A percentile compares a stretch with the other conserved stretches of the same genome.
Evolutionary conservation across 2,329 filamentous ascomycete genomes (phyloP).

Genomic region (Aspergillus felis): DNA sequence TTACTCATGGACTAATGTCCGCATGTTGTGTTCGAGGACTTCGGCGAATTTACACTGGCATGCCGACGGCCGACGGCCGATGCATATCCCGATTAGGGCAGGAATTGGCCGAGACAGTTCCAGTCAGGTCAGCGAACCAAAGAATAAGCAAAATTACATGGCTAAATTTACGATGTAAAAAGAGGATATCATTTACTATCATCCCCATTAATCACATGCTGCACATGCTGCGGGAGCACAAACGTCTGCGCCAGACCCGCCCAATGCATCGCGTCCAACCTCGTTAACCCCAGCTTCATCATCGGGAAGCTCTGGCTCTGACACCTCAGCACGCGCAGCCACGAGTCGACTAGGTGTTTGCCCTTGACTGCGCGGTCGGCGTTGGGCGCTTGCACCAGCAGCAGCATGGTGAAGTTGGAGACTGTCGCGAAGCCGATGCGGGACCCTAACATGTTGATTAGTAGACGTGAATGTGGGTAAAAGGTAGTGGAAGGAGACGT

Average conservation of each 20-base stretch:
- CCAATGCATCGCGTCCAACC: constrained; percentile 30
- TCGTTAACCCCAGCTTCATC: constrained; percentile 27
- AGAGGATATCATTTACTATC: no score
- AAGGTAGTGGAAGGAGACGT: constrained; percentile 6
- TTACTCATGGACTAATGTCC: no score
- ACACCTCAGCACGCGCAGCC: constrained; percentile 25
- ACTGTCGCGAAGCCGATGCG: constrained; percentile 33
- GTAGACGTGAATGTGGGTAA: background rate
- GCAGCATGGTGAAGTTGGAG: constrained; percentile 30
- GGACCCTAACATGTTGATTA: constrained; percentile 19
- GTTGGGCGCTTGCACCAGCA: constrained; percentile 30
- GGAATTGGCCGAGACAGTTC: no score
- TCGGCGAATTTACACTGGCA: no score
- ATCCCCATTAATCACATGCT: no score
- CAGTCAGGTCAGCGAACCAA: no score
- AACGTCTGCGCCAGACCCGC: constrained; percentile 22
- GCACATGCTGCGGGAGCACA: constrained; percentile 23
- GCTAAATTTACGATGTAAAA: no score
- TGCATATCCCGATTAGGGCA: no score
- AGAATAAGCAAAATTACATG: no score
- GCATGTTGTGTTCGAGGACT: no score
- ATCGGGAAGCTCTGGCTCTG: constrained; percentile 28
- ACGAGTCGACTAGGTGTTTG: constrained; percentile 26
- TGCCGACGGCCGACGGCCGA: no score
- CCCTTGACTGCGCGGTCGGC: constrained; percentile 22